These are phyloP conservation scores for Picea abies DNA, from an alignment of 83 land plant species.

Conservation along the genomic window DNA sequence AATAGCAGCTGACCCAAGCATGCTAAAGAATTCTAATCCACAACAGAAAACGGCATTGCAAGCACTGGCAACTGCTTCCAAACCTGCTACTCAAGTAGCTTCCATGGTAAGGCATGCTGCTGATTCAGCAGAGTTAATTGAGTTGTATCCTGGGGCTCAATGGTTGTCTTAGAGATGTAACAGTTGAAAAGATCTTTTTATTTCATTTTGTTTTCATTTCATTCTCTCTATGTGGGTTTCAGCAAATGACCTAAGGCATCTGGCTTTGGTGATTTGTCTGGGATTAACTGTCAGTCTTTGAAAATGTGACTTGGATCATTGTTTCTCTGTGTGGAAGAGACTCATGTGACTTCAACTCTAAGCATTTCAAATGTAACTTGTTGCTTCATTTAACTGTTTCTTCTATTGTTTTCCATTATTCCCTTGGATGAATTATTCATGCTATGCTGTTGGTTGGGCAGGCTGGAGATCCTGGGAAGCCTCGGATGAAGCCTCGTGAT, in stretches of 20 bases:
- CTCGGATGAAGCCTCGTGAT: constrained; percentile 88
- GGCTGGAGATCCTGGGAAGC: constrained; percentile 35
- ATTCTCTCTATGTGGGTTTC: not conserved
- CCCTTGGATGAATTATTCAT: not conserved
- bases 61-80: not conserved
- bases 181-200: not conserved
- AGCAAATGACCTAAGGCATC: no score
- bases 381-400: not conserved
- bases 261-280: not conserved
- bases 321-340: not conserved
- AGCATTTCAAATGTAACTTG: not conserved
- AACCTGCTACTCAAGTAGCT: constrained; percentile 17
- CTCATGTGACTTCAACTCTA: not conserved
- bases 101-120: constrained; percentile 28
- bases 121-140: not conserved
- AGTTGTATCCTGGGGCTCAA: not conserved
- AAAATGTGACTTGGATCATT: not conserved
- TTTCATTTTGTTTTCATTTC: not conserved
- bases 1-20: constrained; percentile 15
- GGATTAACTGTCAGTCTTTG: not conserved
- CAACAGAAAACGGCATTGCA: constrained; percentile 22
- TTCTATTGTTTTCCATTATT: not conserved
- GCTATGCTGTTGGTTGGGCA: constrained; percentile 1
- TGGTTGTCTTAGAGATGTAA: not conserved
- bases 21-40: constrained; percentile 15